A percentile compares a stretch with the other conserved stretches of the same genome.
These are phyloP conservation scores for Dactylellina leptospora DNA, from an alignment of 2,329 filamentous ascomycete genomes.

Conservation along the genomic window DNA sequence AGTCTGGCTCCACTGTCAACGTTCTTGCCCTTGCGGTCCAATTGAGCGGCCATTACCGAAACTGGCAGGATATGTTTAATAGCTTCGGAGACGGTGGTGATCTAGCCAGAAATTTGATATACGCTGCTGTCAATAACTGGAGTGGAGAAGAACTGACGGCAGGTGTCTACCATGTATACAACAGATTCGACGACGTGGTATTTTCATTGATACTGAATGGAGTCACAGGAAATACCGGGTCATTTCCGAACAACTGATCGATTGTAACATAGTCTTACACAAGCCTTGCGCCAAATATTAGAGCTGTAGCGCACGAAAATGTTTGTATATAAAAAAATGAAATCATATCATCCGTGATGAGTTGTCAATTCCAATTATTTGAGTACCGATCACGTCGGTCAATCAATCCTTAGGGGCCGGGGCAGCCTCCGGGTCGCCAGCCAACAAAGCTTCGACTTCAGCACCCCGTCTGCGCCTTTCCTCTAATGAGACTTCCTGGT, in stretches of 20 bases:
- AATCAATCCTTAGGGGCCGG: constrained; percentile 58
- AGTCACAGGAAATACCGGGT: too few species aligned
- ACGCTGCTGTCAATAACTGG: background rate
- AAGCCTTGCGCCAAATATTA: too few species aligned
- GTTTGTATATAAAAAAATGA: too few species aligned
- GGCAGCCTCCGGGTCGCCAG: constrained; percentile 58
- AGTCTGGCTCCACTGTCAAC: background rate
- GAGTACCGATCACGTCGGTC: too few species aligned
- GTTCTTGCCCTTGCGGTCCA: background rate
- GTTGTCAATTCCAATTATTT: too few species aligned
- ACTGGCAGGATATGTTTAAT: background rate
- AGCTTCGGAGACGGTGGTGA: background rate
- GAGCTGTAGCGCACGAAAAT: too few species aligned
- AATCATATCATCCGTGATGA: too few species aligned
- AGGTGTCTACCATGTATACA: background rate
- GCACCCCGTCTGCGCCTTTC: constrained; percentile 58
- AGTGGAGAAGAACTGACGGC: background rate
- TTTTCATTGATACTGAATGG: background rate
- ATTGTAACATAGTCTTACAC: too few species aligned
- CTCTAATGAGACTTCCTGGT: constrained; percentile 58
- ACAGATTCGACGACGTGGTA: background rate
- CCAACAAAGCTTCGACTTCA: constrained; percentile 58
- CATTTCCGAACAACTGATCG: too few species aligned
- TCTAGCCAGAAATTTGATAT: background rate
- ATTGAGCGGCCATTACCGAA: background rate